A percentile compares a stretch with the other conserved stretches of the same genome.
Conservation (phyloP, 2,329 filamentous ascomycete species). For the Phyllosticta citrichinensis region DNA sequence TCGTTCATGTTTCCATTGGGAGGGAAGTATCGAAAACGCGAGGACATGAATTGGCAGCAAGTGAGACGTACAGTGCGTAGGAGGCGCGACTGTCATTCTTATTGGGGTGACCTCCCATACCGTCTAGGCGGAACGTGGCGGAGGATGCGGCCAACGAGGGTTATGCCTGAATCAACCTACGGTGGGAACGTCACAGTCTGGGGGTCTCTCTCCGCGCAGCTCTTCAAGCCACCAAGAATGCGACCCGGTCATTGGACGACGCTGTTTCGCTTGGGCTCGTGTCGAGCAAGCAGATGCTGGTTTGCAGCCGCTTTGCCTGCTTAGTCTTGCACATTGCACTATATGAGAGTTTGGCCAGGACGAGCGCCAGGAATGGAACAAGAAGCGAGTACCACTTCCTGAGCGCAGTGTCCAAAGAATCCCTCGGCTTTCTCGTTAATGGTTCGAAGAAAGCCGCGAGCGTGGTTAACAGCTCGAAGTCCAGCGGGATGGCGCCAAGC, state of each 20-base stretch:
- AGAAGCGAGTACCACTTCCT: too few species aligned
- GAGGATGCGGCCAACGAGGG: conserved; percentile 44
- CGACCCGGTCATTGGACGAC: not conserved
- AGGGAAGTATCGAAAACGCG: not conserved
- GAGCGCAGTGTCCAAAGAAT: not conserved
- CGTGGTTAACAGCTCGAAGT: not conserved
- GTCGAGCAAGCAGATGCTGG: not conserved
- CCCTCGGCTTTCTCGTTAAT: not conserved
- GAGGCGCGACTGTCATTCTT: not conserved
- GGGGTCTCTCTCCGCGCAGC: not conserved
- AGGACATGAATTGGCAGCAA: not conserved
- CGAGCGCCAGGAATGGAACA: not conserved
- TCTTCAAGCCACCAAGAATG: not conserved
- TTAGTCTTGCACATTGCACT: not conserved
- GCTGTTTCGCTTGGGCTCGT: not conserved
- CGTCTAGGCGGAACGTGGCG: conserved; percentile 39
- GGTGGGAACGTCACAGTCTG: not conserved
- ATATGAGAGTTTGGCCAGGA: not conserved
- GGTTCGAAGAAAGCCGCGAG: not conserved
- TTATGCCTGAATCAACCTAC: not conserved
- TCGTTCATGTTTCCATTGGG: not conserved
- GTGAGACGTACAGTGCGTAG: not conserved
- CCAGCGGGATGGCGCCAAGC: not conserved
- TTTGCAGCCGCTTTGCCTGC: not conserved
- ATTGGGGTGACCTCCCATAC: not conserved